Evolutionary conservation across 352 stramenopile genomes (phyloP), one percentile per base, ranked within the genome.

Genomic region (Elongisporangium senticosum): DNA sequence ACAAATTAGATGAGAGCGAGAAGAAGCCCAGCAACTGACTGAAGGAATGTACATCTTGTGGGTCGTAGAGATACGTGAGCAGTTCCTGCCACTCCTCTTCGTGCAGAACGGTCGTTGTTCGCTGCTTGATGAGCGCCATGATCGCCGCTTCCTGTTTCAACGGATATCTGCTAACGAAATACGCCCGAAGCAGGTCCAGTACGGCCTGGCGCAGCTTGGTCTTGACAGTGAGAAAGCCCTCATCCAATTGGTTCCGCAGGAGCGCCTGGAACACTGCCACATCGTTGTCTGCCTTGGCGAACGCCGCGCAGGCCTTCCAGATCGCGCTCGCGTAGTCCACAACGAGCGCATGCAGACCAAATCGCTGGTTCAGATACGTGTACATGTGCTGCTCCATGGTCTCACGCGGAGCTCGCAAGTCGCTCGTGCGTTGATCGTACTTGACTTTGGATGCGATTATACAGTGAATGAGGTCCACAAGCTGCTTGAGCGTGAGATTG

Each of bases 311-410:
- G 1, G 69, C 75, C 61, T 90, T 90, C 84, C 87, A 90, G n/a
- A 96, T 77, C 8, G 87, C 83, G 40, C 72, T 78, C 1, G 86
- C 86, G 56, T 93, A 89, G 48, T 92, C 82, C 28, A 95, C 72
- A 28, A 87, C 90, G 23, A 96, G 68, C 23, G 69, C 56, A 0
- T 80, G 75, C 15, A 96, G 66, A 1, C 87, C 87, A 53, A 95
- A 96, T n/a, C 83, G 77, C 58, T 92, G 86, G 58, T 91, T 93
- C 51, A 96, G 62, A 52, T 90, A 96, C 53, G 87, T 87, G 72
- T 96, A 95, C 73, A 96, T 73, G 61, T 96, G 87, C 68, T 96
- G 87, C 79, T 96, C 86, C 59, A 95, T 83, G 4, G 86, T 96
- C 52, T 96, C 87, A 3, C 78, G 72, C 15, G 86, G 74, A 0